Evolutionary conservation across 176 grass and related monocot species (phyloP).

Genomic region (Paspalum vaginatum): DNA sequence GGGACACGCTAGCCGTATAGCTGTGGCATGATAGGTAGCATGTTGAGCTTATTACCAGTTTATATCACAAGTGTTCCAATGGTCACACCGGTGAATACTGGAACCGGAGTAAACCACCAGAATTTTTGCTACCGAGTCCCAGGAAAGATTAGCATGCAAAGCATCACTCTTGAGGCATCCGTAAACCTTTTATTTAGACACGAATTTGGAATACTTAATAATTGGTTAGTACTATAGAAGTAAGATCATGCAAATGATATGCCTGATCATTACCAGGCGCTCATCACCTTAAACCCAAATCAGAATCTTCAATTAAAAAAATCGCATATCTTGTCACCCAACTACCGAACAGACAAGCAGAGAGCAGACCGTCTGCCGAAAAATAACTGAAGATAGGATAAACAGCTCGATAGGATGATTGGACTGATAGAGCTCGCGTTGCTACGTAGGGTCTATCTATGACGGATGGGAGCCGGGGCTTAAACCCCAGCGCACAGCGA

Average conservation of each 20-base stretch:
- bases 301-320: not conserved
- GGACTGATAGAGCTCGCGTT: too few species aligned
- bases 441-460: too few species aligned
- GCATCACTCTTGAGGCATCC: not conserved
- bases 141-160: not conserved
- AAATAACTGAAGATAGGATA: not conserved
- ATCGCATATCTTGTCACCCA: not conserved
- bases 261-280: not conserved
- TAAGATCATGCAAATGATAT: not conserved
- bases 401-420: slow-evolving; percentile 21
- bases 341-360: slow-evolving; percentile 17
- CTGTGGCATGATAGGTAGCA: not conserved
- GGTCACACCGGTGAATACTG: not conserved
- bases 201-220: not conserved
- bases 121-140: not conserved
- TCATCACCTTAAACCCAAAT: not conserved
- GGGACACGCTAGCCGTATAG: too few species aligned
- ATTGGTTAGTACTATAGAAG: not conserved
- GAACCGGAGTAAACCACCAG: not conserved
- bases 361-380: slow-evolving; percentile 25
- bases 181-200: not conserved
- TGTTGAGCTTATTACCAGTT: not conserved
- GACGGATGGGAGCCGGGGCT: too few species aligned
- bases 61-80: not conserved
- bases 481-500: too few species aligned